Evolutionary conservation across 495 filamentous ascomycete species (phyloP).

Genomic region (Monascus purpureus): DNA sequence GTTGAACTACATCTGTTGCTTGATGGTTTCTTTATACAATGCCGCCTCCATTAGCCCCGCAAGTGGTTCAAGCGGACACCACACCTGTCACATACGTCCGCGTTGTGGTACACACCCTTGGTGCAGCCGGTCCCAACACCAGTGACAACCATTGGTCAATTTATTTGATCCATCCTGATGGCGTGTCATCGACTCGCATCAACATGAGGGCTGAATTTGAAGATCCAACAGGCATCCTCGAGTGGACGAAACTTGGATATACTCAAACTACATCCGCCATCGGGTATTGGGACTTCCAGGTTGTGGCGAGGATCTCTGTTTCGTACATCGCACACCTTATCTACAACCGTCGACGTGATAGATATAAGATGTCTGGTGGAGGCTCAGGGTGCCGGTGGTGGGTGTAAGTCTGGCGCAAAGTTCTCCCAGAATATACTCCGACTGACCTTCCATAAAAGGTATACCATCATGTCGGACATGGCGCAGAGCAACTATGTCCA

Average conservation of each 20-base stretch:
- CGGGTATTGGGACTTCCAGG: conserved; percentile 5
- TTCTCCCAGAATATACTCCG: not conserved
- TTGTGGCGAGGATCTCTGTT: conserved; percentile 1
- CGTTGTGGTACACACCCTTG: too few relatives aligned
- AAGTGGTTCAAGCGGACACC: too few relatives aligned
- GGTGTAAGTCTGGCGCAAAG: conserved; percentile 4
- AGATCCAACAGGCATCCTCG: not conserved
- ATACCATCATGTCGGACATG: conserved; percentile 1
- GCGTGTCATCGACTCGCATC: conserved; percentile 1
- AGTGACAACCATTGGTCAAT: conserved; percentile 4
- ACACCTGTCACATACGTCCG: too few relatives aligned
- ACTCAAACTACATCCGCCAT: conserved; percentile 3
- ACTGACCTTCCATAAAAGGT: not conserved
- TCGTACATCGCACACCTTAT: conserved; percentile 2
- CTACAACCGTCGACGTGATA: conserved; percentile 2
- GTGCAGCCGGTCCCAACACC: too few relatives aligned
- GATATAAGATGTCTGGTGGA: conserved; percentile 6
- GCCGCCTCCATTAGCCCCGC: too few relatives aligned
- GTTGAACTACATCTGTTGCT: too few relatives aligned
- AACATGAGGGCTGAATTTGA: conserved; percentile 2
- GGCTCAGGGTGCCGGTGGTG: conserved; percentile 6
- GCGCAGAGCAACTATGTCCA: conserved; percentile 1
- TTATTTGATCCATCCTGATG: not conserved
- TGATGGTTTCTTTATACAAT: too few relatives aligned
- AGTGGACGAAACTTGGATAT: conserved; percentile 4